phyloP scores from a whole-genome alignment of 257 asterid species.

The Agastache rugosa region DNA sequence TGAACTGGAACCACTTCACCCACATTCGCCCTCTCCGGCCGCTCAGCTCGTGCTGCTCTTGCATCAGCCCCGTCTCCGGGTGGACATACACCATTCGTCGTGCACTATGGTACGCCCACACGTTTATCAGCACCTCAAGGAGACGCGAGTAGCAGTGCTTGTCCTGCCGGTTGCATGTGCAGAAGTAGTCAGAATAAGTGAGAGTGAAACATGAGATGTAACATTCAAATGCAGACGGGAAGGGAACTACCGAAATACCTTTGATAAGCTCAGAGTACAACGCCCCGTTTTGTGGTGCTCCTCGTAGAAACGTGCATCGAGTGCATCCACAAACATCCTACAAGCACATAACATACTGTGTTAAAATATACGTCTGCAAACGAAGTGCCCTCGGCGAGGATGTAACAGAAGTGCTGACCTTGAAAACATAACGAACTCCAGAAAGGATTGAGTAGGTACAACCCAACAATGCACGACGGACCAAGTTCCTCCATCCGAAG shows the following conservation, averaged over 20 bases:
- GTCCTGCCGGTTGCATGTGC: conserved; percentile 53
- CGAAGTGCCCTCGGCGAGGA: not conserved
- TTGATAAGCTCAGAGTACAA: conserved; percentile 67
- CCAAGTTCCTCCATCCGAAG: conserved; percentile 75
- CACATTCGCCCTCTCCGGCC: conserved; percentile 81
- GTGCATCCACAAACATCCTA: conserved; percentile 90
- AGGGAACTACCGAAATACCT: conserved; percentile 48
- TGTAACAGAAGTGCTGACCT: conserved; percentile 51
- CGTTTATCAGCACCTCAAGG: conserved; percentile 81
- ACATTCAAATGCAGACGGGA: not conserved
- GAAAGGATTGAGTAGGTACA: conserved; percentile 79
- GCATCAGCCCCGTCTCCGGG: conserved; percentile 67
- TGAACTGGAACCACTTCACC: conserved; percentile 82
- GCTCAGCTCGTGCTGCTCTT: conserved; percentile 67
- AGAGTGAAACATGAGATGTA: not conserved
- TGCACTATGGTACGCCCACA: conserved; percentile 93
- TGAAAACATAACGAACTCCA: conserved; percentile 92
- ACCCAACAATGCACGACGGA: conserved; percentile 88
- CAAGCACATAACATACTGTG: conserved; percentile 9
- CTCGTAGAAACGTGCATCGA: conserved; percentile 65
- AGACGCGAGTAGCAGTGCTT: conserved; percentile 80
- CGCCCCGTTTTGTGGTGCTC: conserved; percentile 65
- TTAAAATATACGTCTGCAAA: conserved; percentile 9
- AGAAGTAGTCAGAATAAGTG: not conserved
- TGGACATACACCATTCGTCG: conserved; percentile 77